These are phyloP conservation scores for Pythium scleroteichum DNA, from an alignment of 352 stramenopile species.

Conservation along the genomic window DNA sequence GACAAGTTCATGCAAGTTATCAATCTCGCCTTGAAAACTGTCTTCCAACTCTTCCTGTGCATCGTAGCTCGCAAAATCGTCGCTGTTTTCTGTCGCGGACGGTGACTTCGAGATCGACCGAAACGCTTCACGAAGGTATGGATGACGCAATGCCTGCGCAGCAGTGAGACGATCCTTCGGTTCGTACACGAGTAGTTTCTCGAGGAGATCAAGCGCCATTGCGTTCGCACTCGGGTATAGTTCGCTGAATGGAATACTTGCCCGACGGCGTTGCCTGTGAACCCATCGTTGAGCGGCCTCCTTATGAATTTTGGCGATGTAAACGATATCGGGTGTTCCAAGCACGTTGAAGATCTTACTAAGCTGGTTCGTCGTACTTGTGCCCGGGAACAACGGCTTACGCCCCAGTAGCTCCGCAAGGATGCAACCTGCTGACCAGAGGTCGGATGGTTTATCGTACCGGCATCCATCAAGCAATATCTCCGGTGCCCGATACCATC, in stretches of 20 bases:
- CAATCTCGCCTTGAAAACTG: slow-evolving; percentile 59
- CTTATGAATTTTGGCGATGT: slow-evolving; percentile 68
- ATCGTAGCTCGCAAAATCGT: slow-evolving; percentile 38
- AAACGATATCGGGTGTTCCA: slow-evolving; percentile 78
- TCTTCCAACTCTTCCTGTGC: slow-evolving; percentile 60
- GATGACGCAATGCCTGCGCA: slow-evolving; percentile 94
- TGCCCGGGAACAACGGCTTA: slow-evolving; percentile 95
- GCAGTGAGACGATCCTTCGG: slow-evolving; percentile 79
- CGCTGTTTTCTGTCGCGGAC: slow-evolving; percentile 11
- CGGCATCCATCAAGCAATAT: slow-evolving; percentile 90
- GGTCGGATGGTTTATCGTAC: slow-evolving; percentile 75
- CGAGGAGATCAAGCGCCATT: slow-evolving; percentile 67
- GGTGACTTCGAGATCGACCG: slow-evolving; percentile 31
- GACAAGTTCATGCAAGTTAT: slow-evolving; percentile 74
- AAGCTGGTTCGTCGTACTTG: slow-evolving; percentile 95
- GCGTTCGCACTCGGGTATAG: slow-evolving; percentile 77
- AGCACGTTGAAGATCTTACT: slow-evolving; percentile 96
- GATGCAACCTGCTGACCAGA: slow-evolving; percentile 94
- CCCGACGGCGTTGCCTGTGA: slow-evolving; percentile 53
- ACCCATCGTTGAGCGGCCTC: slow-evolving; percentile 71
- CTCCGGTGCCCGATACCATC: slow-evolving; percentile 86
- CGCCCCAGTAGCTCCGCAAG: slow-evolving; percentile 95
- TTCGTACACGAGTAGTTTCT: slow-evolving; percentile 72
- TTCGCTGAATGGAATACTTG: slow-evolving; percentile 66
- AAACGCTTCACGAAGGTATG: slow-evolving; percentile 88